Evolutionary conservation across 441 rosid genomes (phyloP).

Genomic region (Theobroma grandiflorum): DNA sequence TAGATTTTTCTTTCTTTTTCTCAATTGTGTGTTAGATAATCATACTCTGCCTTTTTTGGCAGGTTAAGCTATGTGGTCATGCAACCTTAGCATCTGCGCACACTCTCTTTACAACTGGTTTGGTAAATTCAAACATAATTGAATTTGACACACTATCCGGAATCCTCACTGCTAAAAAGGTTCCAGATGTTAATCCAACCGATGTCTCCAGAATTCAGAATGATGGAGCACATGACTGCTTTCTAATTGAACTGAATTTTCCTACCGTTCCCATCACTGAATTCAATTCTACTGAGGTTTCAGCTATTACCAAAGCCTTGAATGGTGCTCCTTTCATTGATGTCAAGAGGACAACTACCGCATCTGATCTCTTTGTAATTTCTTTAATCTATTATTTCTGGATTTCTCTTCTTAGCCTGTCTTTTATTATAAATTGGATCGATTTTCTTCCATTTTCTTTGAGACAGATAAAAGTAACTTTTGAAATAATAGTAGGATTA

Average conservation of each 20-base stretch:
- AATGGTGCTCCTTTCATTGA: slow-evolving; percentile 60
- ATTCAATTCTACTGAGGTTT: slow-evolving; percentile 38
- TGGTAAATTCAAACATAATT: slow-evolving; percentile 56
- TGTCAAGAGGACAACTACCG: slow-evolving; percentile 50
- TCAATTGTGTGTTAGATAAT: neutral
- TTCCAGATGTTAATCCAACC: slow-evolving; percentile 31
- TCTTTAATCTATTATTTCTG: neutral
- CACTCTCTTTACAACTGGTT: slow-evolving; percentile 57
- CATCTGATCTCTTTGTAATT: slow-evolving; percentile 56
- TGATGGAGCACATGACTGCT: slow-evolving; percentile 39
- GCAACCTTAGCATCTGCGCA: slow-evolving; percentile 89
- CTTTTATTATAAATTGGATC: neutral
- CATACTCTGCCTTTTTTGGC: slow-evolving; percentile 10
- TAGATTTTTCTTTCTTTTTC: neutral
- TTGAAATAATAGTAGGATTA: neutral
- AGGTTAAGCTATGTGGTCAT: slow-evolving; percentile 84
- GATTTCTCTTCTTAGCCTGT: neutral
- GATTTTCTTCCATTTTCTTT: neutral
- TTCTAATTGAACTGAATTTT: slow-evolving; percentile 64
- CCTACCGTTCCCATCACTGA: slow-evolving; percentile 50
- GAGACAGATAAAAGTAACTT: neutral
- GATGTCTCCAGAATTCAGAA: slow-evolving; percentile 26
- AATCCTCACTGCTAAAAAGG: slow-evolving; percentile 63
- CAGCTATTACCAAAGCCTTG: slow-evolving; percentile 55
- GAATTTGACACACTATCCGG: slow-evolving; percentile 82